Evolutionary conservation across 75 land plant species (phyloP), one percentile per base, ranked within the genome.

Genomic region (Larix kaempferi): DNA sequence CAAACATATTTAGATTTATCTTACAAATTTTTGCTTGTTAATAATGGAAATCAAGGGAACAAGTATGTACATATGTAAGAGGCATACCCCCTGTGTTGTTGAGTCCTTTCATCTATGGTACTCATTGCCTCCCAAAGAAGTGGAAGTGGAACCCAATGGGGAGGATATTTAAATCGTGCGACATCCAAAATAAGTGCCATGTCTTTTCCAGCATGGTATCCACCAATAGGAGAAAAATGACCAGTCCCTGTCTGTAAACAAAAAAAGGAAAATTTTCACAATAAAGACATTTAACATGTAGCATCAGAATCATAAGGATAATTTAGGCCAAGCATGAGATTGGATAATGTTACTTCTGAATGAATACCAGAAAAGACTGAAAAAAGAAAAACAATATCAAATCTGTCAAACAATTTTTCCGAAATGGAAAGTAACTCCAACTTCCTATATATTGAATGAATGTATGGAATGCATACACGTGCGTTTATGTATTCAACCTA

Each of bases 141-240:
- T 19, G 88, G 3, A 63, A 93, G 80, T 52, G 95, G 93, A 78
- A 94, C 91, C 98, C 98, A 94, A 74, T 94, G 98, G 71, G 98
- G 98, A 62, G 95, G 98, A 77, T 94, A 94, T n/a, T 94, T 94
- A 74, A 94, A 94, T 6, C 95, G 86, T 26, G 98, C 98, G 71
- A 95, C 98, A 88, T 95, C 98, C 78, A 95, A 77, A 64, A 95
- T 93, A 17, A 95, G 87, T 55, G 82, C 98, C 93, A 93, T 91
- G 63, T 93, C 95, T 52, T 52, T 91, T 79, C 77, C 88, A 77
- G 87, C 86, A 78, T 95, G 93, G 79, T 95, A 93, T 13, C 98
- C 98, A 77, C 98, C 98, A 60, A 95, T 84, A 22, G 98, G 98
- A 71, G 96, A 95, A 80, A 95, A 95, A 80, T 93, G 95, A 71